Evolutionary conservation across 108 stramenopile species (phyloP).

Genomic region (Conticribra weissflogii): DNA sequence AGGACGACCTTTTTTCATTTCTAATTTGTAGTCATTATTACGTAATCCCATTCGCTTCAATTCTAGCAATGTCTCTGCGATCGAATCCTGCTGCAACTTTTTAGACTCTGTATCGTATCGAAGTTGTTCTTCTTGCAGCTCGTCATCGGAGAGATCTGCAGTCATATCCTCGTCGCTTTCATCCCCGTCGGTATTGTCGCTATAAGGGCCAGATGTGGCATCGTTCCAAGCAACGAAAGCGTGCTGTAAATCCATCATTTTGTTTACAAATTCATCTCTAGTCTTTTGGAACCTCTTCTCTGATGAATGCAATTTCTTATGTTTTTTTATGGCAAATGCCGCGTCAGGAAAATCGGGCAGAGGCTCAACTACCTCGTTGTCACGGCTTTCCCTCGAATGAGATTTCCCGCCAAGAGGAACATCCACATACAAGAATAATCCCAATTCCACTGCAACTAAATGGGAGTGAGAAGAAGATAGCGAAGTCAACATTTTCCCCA

Average conservation of each 20-base stretch:
- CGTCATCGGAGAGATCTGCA: conserved; percentile 30
- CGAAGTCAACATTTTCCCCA: conserved; percentile 21
- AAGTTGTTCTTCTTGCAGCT: conserved; percentile 35
- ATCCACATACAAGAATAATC: conserved; percentile 48
- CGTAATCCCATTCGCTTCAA: conserved; percentile 25
- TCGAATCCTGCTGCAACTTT: conserved; percentile 27
- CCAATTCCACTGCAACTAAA: conserved; percentile 51
- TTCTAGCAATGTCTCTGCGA: conserved; percentile 34
- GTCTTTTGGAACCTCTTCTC: conserved; percentile 40
- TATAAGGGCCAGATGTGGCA: background rate
- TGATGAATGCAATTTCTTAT: conserved; percentile 8
- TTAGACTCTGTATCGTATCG: conserved; percentile 18
- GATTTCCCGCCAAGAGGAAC: conserved; percentile 5
- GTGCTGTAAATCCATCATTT: conserved; percentile 43
- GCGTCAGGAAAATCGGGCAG: too few species aligned
- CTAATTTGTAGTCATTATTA: conserved; percentile 14
- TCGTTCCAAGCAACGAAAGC: conserved; percentile 42
- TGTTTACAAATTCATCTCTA: conserved; percentile 26
- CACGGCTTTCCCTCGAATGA: background rate
- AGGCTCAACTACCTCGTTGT: too few species aligned
- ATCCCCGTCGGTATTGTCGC: background rate
- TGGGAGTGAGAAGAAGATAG: conserved; percentile 45
- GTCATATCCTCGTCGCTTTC: conserved; percentile 11
- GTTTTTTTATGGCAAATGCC: conserved; percentile 13
- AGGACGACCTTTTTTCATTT: conserved; percentile 24